Conservation (phyloP, 1,284 basidiomycete genomes). For the Puccinia brachypodii region DNA sequence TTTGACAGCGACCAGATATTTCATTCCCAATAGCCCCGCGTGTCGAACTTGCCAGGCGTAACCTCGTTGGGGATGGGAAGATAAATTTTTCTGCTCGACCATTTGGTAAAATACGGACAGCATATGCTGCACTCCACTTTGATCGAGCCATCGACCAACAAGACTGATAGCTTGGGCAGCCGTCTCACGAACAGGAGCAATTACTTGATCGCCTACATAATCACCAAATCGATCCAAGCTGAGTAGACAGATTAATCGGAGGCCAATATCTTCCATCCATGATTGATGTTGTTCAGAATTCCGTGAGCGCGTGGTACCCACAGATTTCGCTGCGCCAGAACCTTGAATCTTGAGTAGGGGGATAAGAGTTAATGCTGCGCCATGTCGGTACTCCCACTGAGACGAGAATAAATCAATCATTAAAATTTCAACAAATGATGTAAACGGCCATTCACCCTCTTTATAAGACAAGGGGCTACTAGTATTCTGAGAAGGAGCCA, state of each 20-base stretch:
- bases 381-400: slow-evolving; percentile 91
- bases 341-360: slow-evolving; percentile 87
- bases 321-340: slow-evolving; percentile 72
- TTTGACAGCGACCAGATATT: slow-evolving; percentile 94
- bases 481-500: slow-evolving; percentile 22
- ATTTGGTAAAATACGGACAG: slow-evolving; percentile 78
- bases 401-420: slow-evolving; percentile 80
- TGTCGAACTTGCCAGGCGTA: slow-evolving; percentile 98
- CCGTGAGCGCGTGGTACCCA: slow-evolving; percentile 60
- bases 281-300: slow-evolving; percentile 71
- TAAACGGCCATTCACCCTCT: slow-evolving; percentile 83
- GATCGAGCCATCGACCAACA: slow-evolving; percentile 79
- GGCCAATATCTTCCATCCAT: slow-evolving; percentile 86
- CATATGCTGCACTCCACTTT: slow-evolving; percentile 64
- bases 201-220: slow-evolving; percentile 92
- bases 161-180: slow-evolving; percentile 92
- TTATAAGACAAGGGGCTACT: slow-evolving; percentile 56
- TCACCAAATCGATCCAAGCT: slow-evolving; percentile 97
- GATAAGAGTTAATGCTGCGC: slow-evolving; percentile 84
- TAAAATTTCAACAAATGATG: slow-evolving; percentile 76
- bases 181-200: slow-evolving; percentile 95
- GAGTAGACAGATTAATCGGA: slow-evolving; percentile 83
- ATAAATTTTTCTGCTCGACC: slow-evolving; percentile 89
- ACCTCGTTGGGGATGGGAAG: slow-evolving; percentile 59
- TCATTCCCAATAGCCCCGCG: slow-evolving; percentile 91